These are phyloP conservation scores for Capronia americana DNA, from an alignment of 2,329 filamentous ascomycete genomes.

Conservation along the genomic window DNA sequence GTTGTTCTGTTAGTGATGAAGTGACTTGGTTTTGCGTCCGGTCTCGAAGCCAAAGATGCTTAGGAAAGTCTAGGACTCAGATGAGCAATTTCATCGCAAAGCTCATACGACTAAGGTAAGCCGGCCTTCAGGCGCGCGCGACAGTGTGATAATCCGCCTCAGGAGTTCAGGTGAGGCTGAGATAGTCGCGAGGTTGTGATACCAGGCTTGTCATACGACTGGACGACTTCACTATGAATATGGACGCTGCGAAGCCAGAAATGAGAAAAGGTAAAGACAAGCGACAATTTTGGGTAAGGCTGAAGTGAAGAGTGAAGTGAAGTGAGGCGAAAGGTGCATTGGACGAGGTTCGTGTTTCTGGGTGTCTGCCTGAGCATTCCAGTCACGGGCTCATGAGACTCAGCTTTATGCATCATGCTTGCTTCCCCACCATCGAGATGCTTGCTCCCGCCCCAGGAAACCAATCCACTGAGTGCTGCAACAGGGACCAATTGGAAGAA, in stretches of 20 bases:
- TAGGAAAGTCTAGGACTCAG: neutral
- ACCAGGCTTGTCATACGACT: neutral
- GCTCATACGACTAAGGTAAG: neutral
- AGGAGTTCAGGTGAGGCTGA: neutral
- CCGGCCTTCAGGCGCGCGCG: neutral
- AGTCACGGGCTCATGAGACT: neutral
- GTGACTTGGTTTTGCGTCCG: neutral
- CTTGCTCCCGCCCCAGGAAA: neutral
- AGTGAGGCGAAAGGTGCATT: neutral
- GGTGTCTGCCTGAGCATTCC: conserved; percentile 6
- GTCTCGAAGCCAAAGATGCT: neutral
- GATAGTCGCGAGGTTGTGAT: neutral
- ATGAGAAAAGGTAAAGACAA: conserved; percentile 3
- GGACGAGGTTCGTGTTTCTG: neutral
- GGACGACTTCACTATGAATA: neutral
- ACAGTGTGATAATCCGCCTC: neutral
- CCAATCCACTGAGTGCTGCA: neutral
- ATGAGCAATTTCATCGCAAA: neutral
- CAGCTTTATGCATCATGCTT: neutral
- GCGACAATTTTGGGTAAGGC: neutral
- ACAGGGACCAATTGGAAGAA: neutral
- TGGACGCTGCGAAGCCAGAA: neutral
- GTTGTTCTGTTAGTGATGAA: neutral
- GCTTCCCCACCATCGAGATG: neutral
- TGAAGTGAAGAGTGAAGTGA: conserved; percentile 8